Evolutionary conservation across 2,329 filamentous ascomycete species (phyloP), one percentile per base, ranked within the genome.

Genomic region (Mollisia scopiformis): DNA sequence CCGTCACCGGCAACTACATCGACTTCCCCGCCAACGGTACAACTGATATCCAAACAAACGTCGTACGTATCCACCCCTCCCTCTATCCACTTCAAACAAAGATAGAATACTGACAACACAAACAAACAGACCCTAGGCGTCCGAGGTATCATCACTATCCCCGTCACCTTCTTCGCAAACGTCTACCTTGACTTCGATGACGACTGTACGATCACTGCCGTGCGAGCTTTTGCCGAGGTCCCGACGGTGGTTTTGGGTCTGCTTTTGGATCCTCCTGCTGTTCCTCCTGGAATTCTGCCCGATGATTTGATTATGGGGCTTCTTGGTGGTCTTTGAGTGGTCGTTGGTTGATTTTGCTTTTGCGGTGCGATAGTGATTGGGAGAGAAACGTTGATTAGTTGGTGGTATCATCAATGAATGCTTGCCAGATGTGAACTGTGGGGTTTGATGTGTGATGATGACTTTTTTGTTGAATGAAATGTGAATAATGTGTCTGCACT

Each of bases 161-260:
- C 57, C 1, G 39, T 59, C 19, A 54, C 50, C 14, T 59, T 49
- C 50, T 55, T 19, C 21, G 57, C 50, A 27, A 23, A 59, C 28
- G 57, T 59, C 14, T 59, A 54, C 21, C 50, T 59, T 23, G 49
- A 52, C 30, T 59, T 37, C 30, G 35, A 21, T 43, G n/a, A 7
- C 5, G 3, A 41, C 28, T 58, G 56, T 27, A 19, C 31, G 33
- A 58, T 58, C n/a, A 19, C 33, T 30, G 35, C 25, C 7, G 49
- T 58, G 10, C 33, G 46, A 31, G 56, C 56, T 43, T 51, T 41
- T 43, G 56, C 47, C 8, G n/a, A 21, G 3, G 19, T 58, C 8
- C 56, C 56, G 8, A 53, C 31, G n/a, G 25, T 41, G 21, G 56
- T 58, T 4, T 23, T 58, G 19, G 56, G 56, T 6, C 31, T 58